Base-by-base conservation (phyloP, 108 stramenopile species). In the Cyclotella atomus region DNA sequence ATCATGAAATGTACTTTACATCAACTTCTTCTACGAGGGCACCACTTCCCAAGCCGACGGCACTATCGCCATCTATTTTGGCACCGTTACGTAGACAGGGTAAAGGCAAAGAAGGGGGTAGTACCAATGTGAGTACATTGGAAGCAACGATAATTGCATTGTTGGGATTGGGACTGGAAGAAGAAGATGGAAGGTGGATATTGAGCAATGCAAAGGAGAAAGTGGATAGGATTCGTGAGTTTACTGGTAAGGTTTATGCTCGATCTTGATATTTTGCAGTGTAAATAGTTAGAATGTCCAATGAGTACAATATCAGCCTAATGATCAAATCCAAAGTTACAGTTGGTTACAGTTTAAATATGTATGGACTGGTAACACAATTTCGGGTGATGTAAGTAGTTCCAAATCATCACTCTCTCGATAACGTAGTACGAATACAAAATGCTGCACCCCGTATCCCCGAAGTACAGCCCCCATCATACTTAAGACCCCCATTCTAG, bases 31-130 rank as follows among this genome's bases (percentile, higher is more conserved):
- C n/a, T 23, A 49, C 55, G n/a, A 16, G 20, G 6, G 46, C 64
- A 19, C 20, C 23, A 30, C 17, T 36, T 29, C 33, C 25, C 12
- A 17, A 50, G 28, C 47, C 59, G 55, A 61, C 66, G n/a, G 53
- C 57, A 17, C 54, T 24, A 12, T 52, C 59, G 8, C 59, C 54
- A 12, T 83, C 82, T 0, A 29, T 83, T 20, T 63, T 83, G 14
- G 64, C 73, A 16, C 84, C 84, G 29, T 61, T 85, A 23, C 43
- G 84, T 12, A 30, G 82, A 12, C 73, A 77, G 52, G 84, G 81
- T 1, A 68, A 72, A 32, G 79, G 79, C 0, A 74, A 65, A 2
- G 12, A 44, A 16, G 62, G 55, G 19, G 20, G 41, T 17, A 29
- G 17, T 44, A 57, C 49, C 0, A 63, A 55, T 64, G 76, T 73